Conservation (phyloP, 352 stramenopile species). For the Salisapilia sapeloensis region DNA sequence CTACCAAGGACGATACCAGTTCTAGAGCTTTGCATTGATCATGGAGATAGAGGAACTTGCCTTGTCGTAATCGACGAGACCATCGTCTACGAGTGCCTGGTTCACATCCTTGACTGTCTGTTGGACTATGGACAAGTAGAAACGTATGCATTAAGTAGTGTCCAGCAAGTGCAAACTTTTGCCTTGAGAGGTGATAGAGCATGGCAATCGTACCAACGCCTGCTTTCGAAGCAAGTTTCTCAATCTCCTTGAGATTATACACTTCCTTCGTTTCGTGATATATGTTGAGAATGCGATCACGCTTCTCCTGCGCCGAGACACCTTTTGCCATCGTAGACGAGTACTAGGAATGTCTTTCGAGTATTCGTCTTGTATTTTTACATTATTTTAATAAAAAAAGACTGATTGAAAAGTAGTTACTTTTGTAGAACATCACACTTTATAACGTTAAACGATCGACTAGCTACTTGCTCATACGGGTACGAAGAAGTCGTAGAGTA, state of each 20-base stretch:
- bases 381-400: too few species aligned
- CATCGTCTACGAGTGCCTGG: conserved; percentile 70
- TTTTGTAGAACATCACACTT: too few species aligned
- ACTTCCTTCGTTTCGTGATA: conserved; percentile 78
- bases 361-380: too few species aligned
- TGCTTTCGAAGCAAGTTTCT: conserved; percentile 74
- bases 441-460: too few species aligned
- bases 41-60: conserved; percentile 7
- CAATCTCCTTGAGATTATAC: conserved; percentile 76
- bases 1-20: conserved; percentile 5
- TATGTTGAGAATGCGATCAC: conserved; percentile 64
- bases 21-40: neutral
- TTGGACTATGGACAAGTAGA: conserved; percentile 26
- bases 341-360: too few species aligned
- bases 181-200: neutral
- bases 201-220: conserved; percentile 30
- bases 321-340: too few species aligned
- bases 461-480: too few species aligned
- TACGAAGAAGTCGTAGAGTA: too few species aligned
- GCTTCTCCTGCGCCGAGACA: conserved; percentile 76
- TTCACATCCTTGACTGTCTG: conserved; percentile 83
- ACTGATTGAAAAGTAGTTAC: too few species aligned
- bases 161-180: neutral
- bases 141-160: neutral
- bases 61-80: conserved; percentile 71